These are phyloP conservation scores for Setomelanomma holmii DNA, from an alignment of 2,329 filamentous ascomycete species.

Conservation along the genomic window DNA sequence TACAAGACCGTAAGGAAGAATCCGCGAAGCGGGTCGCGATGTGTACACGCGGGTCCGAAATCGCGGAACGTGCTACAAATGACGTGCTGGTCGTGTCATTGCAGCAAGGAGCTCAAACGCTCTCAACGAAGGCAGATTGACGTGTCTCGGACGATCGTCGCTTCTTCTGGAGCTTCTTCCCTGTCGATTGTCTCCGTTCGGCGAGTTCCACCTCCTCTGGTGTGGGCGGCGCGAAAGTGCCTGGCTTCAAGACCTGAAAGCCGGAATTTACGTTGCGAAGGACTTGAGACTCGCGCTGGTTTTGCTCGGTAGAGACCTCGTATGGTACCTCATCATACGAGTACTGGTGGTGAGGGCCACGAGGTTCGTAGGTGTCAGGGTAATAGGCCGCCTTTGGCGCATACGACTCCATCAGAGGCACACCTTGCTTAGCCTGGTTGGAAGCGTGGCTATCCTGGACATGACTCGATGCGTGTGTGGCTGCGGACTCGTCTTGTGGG, in stretches of 20 bases:
- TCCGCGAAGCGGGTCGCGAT: constrained; percentile 25
- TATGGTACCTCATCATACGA: constrained; percentile 45
- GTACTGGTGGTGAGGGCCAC: constrained; percentile 44
- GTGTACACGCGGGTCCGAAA: constrained; percentile 23
- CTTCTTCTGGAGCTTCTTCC: constrained; percentile 53
- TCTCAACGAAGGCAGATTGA: constrained; percentile 46
- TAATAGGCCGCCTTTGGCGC: constrained; percentile 40
- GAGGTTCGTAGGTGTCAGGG: constrained; percentile 47
- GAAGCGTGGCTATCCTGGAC: constrained; percentile 32
- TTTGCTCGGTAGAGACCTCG: constrained; percentile 35
- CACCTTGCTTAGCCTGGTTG: constrained; percentile 39
- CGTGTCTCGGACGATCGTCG: constrained; percentile 42
- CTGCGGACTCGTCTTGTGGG: constrained; percentile 21
- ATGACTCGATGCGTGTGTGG: constrained; percentile 11
- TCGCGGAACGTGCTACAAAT: constrained; percentile 19
- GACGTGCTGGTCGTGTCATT: constrained; percentile 14
- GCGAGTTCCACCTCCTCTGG: constrained; percentile 37
- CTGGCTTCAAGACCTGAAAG: constrained; percentile 50
- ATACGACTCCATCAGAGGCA: constrained; percentile 48
- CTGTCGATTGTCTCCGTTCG: constrained; percentile 43
- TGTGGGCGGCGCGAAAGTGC: constrained; percentile 45
- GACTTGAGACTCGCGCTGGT: constrained; percentile 42
- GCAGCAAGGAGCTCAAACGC: constrained; percentile 39
- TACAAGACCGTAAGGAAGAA: constrained; percentile 30
- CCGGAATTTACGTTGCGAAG: constrained; percentile 53